phyloP scores from a whole-genome alignment of 768 basidiomycete genomes.

The Russula sp. region DNA sequence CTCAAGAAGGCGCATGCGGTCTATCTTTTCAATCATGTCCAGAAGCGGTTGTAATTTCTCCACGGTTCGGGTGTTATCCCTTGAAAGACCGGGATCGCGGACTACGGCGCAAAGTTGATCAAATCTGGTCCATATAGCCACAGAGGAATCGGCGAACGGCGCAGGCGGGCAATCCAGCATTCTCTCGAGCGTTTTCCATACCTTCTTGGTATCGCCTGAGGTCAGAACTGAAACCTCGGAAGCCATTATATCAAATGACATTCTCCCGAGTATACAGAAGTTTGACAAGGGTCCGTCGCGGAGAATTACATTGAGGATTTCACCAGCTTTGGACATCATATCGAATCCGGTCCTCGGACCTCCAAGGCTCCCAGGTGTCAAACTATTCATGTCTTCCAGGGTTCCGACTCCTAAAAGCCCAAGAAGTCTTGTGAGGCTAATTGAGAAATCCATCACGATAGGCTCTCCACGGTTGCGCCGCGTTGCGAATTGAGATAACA shows the following conservation, averaged over 20 bases:
- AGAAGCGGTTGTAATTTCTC: neutral
- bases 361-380: neutral
- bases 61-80: too few species aligned
- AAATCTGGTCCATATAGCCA: neutral
- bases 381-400: neutral
- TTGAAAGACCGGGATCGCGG: neutral
- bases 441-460: too few species aligned
- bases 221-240: neutral
- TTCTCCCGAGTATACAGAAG: neutral
- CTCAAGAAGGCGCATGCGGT: neutral
- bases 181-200: neutral
- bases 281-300: conserved; percentile 1
- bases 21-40: neutral
- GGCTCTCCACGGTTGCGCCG: neutral
- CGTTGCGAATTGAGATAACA: neutral
- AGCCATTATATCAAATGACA: neutral
- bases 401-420: neutral
- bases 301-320: neutral
- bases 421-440: neutral
- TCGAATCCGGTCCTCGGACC: neutral
- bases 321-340: neutral
- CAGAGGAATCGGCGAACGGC: neutral
- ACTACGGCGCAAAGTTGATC: neutral
- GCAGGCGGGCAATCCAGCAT: neutral
- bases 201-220: neutral